Percentiles rank a stretch among this genome's conserved stretches.
These are phyloP conservation scores for Tolypocladium album DNA, from an alignment of 2,329 filamentous ascomycete species.

Conservation along the genomic window DNA sequence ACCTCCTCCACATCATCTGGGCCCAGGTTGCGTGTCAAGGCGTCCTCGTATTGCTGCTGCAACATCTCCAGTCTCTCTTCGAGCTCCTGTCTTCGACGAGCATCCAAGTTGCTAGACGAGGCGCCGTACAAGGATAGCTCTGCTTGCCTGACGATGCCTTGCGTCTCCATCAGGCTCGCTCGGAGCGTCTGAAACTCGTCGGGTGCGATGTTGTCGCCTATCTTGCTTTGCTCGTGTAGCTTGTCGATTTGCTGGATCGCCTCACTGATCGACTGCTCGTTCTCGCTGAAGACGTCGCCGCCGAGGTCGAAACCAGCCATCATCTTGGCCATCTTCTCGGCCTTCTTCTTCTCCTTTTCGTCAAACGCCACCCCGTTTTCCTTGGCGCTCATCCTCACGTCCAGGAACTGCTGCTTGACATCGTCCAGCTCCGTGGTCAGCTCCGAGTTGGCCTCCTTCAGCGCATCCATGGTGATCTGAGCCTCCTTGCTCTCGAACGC, in stretches of 20 bases:
- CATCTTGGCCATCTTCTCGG: conserved; percentile 99
- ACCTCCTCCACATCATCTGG: conserved; percentile 76
- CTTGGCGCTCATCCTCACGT: conserved; percentile 93
- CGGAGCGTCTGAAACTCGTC: conserved; percentile 72
- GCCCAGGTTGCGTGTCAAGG: conserved; percentile 68
- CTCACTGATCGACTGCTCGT: conserved; percentile 74
- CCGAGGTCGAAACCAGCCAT: conserved; percentile 97
- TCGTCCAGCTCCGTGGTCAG: conserved; percentile 88
- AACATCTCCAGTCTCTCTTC: conserved; percentile 64
- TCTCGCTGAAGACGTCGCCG: conserved; percentile 85
- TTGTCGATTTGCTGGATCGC: conserved; percentile 76
- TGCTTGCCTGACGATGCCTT: conserved; percentile 85
- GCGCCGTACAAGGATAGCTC: conserved; percentile 73
- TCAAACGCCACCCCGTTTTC: conserved; percentile 83
- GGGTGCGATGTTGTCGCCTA: conserved; percentile 69
- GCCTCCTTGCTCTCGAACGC: conserved; percentile 95
- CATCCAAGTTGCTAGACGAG: conserved; percentile 51
- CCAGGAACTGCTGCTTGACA: conserved; percentile 88
- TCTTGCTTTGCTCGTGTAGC: conserved; percentile 64
- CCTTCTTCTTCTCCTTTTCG: conserved; percentile 98
- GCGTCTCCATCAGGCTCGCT: conserved; percentile 73
- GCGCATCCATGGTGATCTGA: conserved; percentile 91
- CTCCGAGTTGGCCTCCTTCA: conserved; percentile 93
- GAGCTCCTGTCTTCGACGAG: conserved; percentile 62
- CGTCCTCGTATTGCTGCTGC: conserved; percentile 74